Evolutionary conservation across 768 basidiomycete genomes (phyloP).

Genomic region (Roridomyces roridus): DNA sequence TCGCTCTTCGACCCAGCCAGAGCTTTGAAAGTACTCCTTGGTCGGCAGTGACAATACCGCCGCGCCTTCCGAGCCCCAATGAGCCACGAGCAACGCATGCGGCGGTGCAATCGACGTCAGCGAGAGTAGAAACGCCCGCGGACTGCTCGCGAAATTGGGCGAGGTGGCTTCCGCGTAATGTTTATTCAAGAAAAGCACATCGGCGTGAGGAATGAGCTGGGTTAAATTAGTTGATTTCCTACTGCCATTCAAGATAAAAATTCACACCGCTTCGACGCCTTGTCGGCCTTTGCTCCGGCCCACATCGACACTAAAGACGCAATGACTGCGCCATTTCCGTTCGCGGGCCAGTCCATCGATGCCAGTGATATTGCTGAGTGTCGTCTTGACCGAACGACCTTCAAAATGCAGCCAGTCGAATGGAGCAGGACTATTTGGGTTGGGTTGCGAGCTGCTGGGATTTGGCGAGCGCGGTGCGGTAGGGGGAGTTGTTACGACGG

Average conservation of each 20-base stretch:
- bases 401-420: conserved; percentile 91
- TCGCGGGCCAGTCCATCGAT: conserved; percentile 84
- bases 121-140: conserved; percentile 80
- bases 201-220: conserved; percentile 82
- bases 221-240: conserved; percentile 17
- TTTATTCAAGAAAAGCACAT: conserved; percentile 81
- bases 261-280: conserved; percentile 79
- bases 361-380: conserved; percentile 77
- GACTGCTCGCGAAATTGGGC: conserved; percentile 64
- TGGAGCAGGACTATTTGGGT: conserved; percentile 70
- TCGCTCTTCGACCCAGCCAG: conserved; percentile 74
- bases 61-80: conserved; percentile 82
- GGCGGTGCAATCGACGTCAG: conserved; percentile 69
- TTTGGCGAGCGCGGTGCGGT: conserved; percentile 32
- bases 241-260: conserved; percentile 10
- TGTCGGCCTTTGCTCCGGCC: conserved; percentile 71
- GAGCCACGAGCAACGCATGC: conserved; percentile 80
- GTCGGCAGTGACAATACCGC: conserved; percentile 84
- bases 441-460: conserved; percentile 25
- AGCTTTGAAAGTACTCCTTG: conserved; percentile 85
- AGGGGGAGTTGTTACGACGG: conserved; percentile 34
- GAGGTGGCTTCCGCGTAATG: conserved; percentile 72
- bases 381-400: conserved; percentile 80
- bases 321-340: conserved; percentile 82
- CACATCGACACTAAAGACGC: conserved; percentile 82